These are phyloP conservation scores for Dothideomycetidae sp. DNA, from an alignment of 2,329 filamentous ascomycete species.

Conservation along the genomic window DNA sequence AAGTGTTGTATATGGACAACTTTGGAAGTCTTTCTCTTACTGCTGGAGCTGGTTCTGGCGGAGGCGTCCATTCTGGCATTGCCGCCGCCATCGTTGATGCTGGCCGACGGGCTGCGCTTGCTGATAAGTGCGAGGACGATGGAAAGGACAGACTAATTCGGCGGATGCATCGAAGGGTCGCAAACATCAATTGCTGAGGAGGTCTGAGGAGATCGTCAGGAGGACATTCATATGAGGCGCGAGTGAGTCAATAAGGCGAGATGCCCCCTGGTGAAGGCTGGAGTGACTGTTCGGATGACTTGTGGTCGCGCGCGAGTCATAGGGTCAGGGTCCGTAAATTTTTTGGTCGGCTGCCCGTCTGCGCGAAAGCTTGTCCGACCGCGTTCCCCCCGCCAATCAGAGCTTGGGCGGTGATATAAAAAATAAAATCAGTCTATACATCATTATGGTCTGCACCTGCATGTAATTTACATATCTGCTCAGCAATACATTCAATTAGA, in stretches of 20 bases:
- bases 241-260: no score
- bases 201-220: neutral
- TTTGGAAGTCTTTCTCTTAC: conserved; percentile 30
- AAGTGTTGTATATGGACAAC: conserved; percentile 66
- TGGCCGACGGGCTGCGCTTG: conserved; percentile 10
- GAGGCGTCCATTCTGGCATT: conserved; percentile 21
- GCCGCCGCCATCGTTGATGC: conserved; percentile 11
- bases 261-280: no score
- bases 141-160: conserved; percentile 2
- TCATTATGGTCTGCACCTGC: no score
- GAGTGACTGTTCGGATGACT: no score
- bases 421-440: neutral
- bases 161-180: conserved; percentile 6
- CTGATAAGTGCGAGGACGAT: conserved; percentile 8
- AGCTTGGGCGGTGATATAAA: neutral
- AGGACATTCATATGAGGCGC: no score
- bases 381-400: neutral
- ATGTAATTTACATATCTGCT: no score
- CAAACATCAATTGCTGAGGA: conserved; percentile 6
- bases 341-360: no score
- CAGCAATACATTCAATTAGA: no score
- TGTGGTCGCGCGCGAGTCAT: conserved; percentile 5
- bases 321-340: no score
- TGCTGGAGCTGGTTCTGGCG: conserved; percentile 21
- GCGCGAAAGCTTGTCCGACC: no score